Evolutionary conservation across 2,329 filamentous ascomycete species (phyloP), one percentile per base, ranked within the genome.

Genomic region (Coniella vitis): DNA sequence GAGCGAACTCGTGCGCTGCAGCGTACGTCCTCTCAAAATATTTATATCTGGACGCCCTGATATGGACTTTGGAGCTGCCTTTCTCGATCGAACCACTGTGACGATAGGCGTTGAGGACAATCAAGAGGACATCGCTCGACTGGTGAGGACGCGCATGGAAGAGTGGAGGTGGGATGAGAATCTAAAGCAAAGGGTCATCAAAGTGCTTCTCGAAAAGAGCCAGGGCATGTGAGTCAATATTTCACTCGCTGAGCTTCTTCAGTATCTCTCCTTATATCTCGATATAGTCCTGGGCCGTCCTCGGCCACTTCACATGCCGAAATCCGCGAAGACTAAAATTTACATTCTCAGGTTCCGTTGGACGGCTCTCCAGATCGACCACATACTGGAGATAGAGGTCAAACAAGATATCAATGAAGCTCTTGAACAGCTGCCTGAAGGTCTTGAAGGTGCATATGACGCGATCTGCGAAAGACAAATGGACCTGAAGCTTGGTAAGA

Each of bases 281-380:
- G n/a, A n/a, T n/a, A n/a, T n/a, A n/a, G n/a, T n/a, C n/a, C n/a
- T n/a, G n/a, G n/a, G n/a, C n/a, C n/a, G n/a, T n/a, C n/a, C n/a
- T n/a, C n/a, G n/a, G n/a, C n/a, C n/a, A n/a, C n/a, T n/a, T n/a
- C n/a, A n/a, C n/a, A n/a, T n/a, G n/a, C n/a, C n/a, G n/a, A n/a
- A n/a, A n/a, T n/a, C n/a, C n/a, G n/a, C n/a, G n/a, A n/a, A n/a
- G n/a, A n/a, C n/a, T n/a, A n/a, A n/a, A n/a, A n/a, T n/a, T n/a
- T n/a, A n/a, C n/a, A n/a, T n/a, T n/a, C n/a, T n/a, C 34, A 65
- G 63, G 63, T 65, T 65, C 45, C 62, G 63, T 49, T 65, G 62
- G 61, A 61, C 58, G 12, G 55, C 42, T 25, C 46, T 65, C 4
- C 63, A 65, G 50, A 58, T 64, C 39, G 47, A 54, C 8, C 52